Evolutionary conservation across 1,284 basidiomycete species (phyloP).

Genomic region (Rhizopogon hawkerae): DNA sequence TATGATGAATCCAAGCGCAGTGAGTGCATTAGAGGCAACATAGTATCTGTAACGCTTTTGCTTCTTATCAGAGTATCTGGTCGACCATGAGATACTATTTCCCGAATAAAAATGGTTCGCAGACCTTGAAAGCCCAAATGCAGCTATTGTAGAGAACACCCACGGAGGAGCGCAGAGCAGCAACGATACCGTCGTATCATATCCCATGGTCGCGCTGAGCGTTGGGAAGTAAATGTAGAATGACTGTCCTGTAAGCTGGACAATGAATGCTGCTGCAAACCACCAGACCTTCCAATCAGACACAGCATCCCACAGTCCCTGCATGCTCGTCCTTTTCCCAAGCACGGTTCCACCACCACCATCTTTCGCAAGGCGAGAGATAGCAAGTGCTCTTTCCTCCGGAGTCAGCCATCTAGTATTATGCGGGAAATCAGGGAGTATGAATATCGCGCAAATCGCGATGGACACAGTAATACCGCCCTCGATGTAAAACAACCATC

Average conservation of each 20-base stretch:
- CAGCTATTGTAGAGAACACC: slow-evolving; percentile 54
- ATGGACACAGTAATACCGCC: slow-evolving; percentile 56
- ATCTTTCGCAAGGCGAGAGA: slow-evolving; percentile 66
- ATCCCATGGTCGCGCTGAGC: slow-evolving; percentile 61
- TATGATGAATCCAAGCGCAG: slow-evolving; percentile 68
- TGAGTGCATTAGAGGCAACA: slow-evolving; percentile 42
- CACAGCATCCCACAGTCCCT: slow-evolving; percentile 49
- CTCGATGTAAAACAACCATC: slow-evolving; percentile 71
- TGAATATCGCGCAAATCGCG: slow-evolving; percentile 49
- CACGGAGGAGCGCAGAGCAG: slow-evolving; percentile 74
- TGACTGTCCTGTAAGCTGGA: slow-evolving; percentile 47
- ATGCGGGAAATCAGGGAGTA: slow-evolving; percentile 68
- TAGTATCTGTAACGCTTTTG: slow-evolving; percentile 65
- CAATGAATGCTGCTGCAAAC: slow-evolving; percentile 40
- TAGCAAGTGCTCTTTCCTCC: slow-evolving; percentile 55
- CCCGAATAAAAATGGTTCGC: slow-evolving; percentile 9
- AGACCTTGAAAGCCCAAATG: slow-evolving; percentile 42
- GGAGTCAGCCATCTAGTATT: slow-evolving; percentile 49
- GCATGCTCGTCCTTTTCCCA: slow-evolving; percentile 24
- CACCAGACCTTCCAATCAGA: slow-evolving; percentile 71
- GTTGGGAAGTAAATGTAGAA: slow-evolving; percentile 76
- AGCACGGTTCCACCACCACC: slow-evolving; percentile 33
- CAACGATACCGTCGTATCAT: slow-evolving; percentile 53
- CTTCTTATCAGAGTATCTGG: slow-evolving; percentile 64
- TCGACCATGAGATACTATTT: slow-evolving; percentile 10